Evolutionary conservation across 2,329 filamentous ascomycete genomes (phyloP).

Genomic region (Neofusicoccum kwambonambiense): DNA sequence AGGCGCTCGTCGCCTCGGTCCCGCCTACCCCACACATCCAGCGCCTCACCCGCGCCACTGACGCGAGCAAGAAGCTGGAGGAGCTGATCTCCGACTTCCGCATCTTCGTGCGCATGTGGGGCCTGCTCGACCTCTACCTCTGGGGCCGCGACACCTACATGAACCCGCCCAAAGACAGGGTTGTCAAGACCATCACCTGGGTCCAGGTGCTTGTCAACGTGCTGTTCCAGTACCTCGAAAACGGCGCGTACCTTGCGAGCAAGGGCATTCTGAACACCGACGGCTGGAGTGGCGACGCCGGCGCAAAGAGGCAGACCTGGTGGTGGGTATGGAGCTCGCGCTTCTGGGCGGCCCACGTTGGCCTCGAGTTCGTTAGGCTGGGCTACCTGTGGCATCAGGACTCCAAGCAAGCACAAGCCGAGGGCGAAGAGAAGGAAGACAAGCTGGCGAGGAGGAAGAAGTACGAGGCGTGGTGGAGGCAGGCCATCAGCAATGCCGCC

Average conservation of each 20-base stretch:
- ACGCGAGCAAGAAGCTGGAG: slow-evolving; percentile 51
- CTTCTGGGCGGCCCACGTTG: slow-evolving; percentile 78
- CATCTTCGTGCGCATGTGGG: slow-evolving; percentile 75
- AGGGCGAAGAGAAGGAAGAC: slow-evolving; percentile 45
- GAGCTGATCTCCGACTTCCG: slow-evolving; percentile 68
- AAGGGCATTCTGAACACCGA: slow-evolving; percentile 62
- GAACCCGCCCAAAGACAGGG: slow-evolving; percentile 31
- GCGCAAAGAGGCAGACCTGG: slow-evolving; percentile 51
- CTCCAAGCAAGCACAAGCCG: slow-evolving; percentile 22
- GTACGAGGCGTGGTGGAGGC: slow-evolving; percentile 58
- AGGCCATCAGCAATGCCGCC: slow-evolving; percentile 66
- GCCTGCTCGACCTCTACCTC: slow-evolving; percentile 69
- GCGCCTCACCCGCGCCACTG: slow-evolving; percentile 33
- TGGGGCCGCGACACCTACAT: slow-evolving; percentile 53
- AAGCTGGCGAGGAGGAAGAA: slow-evolving; percentile 28
- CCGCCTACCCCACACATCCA: slow-evolving; percentile 32
- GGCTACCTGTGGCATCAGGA: slow-evolving; percentile 38
- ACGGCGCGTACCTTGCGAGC: slow-evolving; percentile 71
- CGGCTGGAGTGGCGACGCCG: slow-evolving; percentile 50
- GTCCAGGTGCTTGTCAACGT: slow-evolving; percentile 67
- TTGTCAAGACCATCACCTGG: slow-evolving; percentile 54
- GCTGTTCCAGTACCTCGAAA: slow-evolving; percentile 78
- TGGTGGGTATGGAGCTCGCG: slow-evolving; percentile 72
- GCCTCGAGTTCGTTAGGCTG: slow-evolving; percentile 70
- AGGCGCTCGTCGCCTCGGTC: slow-evolving; percentile 40